Evolutionary conservation across 306 rosid species (phyloP), one percentile per base, ranked within the genome.

Genomic region (Arachis hypogaea): DNA sequence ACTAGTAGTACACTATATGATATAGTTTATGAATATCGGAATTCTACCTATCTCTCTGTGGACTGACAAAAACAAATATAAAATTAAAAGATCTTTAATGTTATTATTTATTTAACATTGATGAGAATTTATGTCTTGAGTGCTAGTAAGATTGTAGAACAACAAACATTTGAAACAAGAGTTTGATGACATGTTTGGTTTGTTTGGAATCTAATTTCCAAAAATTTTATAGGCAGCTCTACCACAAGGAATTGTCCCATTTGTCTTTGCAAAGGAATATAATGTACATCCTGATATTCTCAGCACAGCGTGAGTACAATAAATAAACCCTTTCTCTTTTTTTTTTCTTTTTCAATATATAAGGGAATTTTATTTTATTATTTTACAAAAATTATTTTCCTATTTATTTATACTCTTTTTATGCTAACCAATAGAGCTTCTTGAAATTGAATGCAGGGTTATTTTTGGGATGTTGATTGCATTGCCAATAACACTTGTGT

Each of bases 161-260:
- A 80, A 84, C 44, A 80, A 78, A 80, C 68, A 82, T 69, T 33
- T 84, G 77, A 81, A 43, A 70, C 72, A 63, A 69, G 54, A 63
- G 66, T 73, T 86, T n/a, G 29, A 52, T 52, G 75, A 82, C 85
- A 77, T 79, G 77, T 79, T 77, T 75, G 77, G 58, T 81, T 78
- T 75, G 56, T 69, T 75, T 56, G 79, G 77, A 43, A 69, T 65
- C 3, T 49, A 43, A 65, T 59, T 68, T 41, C 69, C 71, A 52
- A 57, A 76, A 78, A 68, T 71, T 55, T 52, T 52, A 79, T 89
- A 93, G 98, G 97, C 98, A 79, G 97, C 98, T 82, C 94, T 93
- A 30, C 98, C 98, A 51, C 97, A 89, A 88, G 98, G 98, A 86
- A 93, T 93, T 78, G 98, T 93, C 84, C 98, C 98, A 83, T 93